Conservation (phyloP, 2,329 filamentous ascomycete genomes). For the Ceratocystis cacaofunesta region DNA sequence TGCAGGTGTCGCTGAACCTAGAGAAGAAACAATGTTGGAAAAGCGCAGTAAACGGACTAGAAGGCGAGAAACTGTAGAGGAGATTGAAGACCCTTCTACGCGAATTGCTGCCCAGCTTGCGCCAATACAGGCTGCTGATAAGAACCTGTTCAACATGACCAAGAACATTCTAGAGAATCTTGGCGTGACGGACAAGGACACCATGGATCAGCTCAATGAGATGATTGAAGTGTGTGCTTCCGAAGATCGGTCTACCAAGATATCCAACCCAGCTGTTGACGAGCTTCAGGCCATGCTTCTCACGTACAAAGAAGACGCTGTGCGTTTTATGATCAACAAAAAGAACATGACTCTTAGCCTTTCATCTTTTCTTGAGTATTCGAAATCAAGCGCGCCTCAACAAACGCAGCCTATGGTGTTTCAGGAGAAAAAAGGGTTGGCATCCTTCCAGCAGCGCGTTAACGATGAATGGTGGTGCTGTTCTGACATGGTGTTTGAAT, state of each 20-base stretch:
- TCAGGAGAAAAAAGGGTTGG: constrained; percentile 38
- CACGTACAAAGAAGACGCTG: constrained; percentile 38
- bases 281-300: constrained; percentile 37
- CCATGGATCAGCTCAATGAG: constrained; percentile 33
- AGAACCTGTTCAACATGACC: constrained; percentile 39
- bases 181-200: constrained; percentile 36
- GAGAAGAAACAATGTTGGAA: constrained; percentile 42
- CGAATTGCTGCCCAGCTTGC: constrained; percentile 41
- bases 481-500: constrained; percentile 45
- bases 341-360: constrained; percentile 39
- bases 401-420: constrained; percentile 33
- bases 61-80: constrained; percentile 43
- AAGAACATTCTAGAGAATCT: constrained; percentile 41
- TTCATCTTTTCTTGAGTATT: constrained; percentile 49
- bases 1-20: constrained; percentile 42
- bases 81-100: constrained; percentile 36
- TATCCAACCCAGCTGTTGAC: constrained; percentile 32
- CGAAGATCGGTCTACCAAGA: constrained; percentile 36
- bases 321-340: constrained; percentile 38
- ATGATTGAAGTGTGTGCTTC: constrained; percentile 37
- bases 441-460: constrained; percentile 35
- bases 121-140: constrained; percentile 41
- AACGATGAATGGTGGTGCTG: constrained; percentile 38
- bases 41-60: constrained; percentile 53
- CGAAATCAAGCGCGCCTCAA: constrained; percentile 40